phyloP scores from a whole-genome alignment of 1,139 yeast genomes.

The Nakaseomyces delphensis region DNA sequence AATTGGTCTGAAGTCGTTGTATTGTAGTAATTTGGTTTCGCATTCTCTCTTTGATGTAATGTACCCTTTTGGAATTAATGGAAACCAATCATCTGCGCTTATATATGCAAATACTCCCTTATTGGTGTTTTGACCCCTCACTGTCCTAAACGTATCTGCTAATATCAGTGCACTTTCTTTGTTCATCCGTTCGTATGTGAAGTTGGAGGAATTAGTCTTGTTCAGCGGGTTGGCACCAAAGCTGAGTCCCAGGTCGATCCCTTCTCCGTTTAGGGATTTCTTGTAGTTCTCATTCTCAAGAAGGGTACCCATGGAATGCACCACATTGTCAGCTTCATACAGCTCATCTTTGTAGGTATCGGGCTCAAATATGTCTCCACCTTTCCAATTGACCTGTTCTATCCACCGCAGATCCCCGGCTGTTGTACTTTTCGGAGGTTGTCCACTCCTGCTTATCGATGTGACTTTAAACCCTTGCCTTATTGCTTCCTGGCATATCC shows the following conservation, averaged over 20 bases:
- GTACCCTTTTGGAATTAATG: slow-evolving; percentile 61
- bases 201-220: slow-evolving; percentile 34
- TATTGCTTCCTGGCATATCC: slow-evolving; percentile 64
- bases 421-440: slow-evolving; percentile 37
- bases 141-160: slow-evolving; percentile 46
- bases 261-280: slow-evolving; percentile 17
- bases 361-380: slow-evolving; percentile 63
- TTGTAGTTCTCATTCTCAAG: slow-evolving; percentile 65
- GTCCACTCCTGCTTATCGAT: slow-evolving; percentile 54
- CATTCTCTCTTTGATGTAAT: slow-evolving; percentile 71
- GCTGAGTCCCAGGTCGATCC: slow-evolving; percentile 4
- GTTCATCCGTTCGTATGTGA: slow-evolving; percentile 56
- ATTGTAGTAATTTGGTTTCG: slow-evolving; percentile 43
- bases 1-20: slow-evolving; percentile 45
- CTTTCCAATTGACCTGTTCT: slow-evolving; percentile 54
- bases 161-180: slow-evolving; percentile 59
- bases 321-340: slow-evolving; percentile 51
- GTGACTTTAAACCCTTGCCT: slow-evolving; percentile 55
- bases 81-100: slow-evolving; percentile 68
- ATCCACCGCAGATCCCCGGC: slow-evolving; percentile 41
- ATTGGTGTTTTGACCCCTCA: slow-evolving; percentile 6
- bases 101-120: slow-evolving; percentile 58
- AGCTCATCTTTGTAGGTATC: slow-evolving; percentile 44
- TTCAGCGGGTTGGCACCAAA: slow-evolving; percentile 43
- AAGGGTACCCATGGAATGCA: slow-evolving; percentile 74